phyloP scores from a whole-genome alignment of 768 basidiomycete species.

The Boletus barrowsii region DNA sequence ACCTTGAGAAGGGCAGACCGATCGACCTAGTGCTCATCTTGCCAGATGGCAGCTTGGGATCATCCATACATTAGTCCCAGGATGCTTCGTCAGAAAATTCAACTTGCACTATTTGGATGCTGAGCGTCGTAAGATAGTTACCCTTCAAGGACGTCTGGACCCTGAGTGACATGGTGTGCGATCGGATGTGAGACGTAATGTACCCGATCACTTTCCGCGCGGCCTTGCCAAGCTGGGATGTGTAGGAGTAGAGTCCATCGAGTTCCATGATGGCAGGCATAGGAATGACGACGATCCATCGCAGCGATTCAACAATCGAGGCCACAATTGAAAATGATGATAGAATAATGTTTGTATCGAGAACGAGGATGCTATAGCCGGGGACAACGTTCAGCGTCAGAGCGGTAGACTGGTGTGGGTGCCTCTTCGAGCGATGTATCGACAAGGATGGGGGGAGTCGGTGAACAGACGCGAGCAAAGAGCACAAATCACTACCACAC shows the following conservation, averaged over 20 bases:
- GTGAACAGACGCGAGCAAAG: constrained; percentile 54
- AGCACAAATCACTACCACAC: too few species aligned
- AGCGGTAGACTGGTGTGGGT: constrained; percentile 27
- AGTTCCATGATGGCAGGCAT: constrained; percentile 96
- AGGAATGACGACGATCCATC: constrained; percentile 89
- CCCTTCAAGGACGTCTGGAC: constrained; percentile 94
- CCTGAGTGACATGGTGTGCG: constrained; percentile 77
- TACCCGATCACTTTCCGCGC: constrained; percentile 73
- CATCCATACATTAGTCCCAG: constrained; percentile 85
- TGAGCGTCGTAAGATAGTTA: constrained; percentile 87
- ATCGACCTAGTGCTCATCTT: constrained; percentile 89
- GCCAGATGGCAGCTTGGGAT: constrained; percentile 91
- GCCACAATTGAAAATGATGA: constrained; percentile 73
- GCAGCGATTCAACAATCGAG: constrained; percentile 71
- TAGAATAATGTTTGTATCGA: constrained; percentile 94
- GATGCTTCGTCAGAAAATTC: constrained; percentile 54
- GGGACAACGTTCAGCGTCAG: constrained; percentile 58
- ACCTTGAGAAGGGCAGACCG: constrained; percentile 68
- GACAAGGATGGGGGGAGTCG: constrained; percentile 22
- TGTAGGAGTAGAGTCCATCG: constrained; percentile 77
- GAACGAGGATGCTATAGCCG: constrained; percentile 86
- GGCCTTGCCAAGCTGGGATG: constrained; percentile 65
- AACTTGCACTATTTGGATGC: constrained; percentile 78
- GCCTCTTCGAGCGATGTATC: constrained; percentile 28
- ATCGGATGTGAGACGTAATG: constrained; percentile 70